Conservation (phyloP, 2,329 filamentous ascomycete species). For the Clarireedia monteithiana region DNA sequence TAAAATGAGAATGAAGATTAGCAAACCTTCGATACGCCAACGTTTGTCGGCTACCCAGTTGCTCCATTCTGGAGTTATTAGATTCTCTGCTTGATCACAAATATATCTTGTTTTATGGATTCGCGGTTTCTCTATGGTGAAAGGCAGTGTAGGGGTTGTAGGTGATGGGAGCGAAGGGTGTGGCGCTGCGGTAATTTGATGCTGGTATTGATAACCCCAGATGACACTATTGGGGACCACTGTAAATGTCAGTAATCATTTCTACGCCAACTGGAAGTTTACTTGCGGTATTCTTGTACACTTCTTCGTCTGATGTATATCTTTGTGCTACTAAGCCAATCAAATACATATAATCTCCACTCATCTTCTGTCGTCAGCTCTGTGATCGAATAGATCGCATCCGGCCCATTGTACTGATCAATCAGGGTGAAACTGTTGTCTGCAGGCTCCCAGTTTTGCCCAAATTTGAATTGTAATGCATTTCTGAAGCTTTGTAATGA, state of each 20-base stretch:
- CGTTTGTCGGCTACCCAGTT: constrained; percentile 16
- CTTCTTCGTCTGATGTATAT: not conserved
- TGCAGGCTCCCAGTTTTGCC: not conserved
- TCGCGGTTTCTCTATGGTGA: not conserved
- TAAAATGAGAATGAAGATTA: too few relatives aligned
- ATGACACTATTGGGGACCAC: not conserved
- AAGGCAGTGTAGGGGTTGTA: not conserved
- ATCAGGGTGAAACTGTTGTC: not conserved
- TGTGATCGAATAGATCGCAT: not conserved
- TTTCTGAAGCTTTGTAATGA: not conserved
- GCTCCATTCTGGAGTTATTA: constrained; percentile 11
- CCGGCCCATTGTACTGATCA: not conserved
- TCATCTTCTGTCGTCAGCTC: constrained; percentile 4
- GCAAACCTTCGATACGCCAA: constrained; percentile 12
- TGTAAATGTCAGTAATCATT: not conserved
- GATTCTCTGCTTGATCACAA: constrained; percentile 9
- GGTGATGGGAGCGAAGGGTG: not conserved
- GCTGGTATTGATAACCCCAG: constrained; percentile 6
- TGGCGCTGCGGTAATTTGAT: not conserved
- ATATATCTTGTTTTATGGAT: constrained; percentile 17
- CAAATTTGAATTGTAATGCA: not conserved
- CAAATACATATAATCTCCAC: constrained; percentile 14
- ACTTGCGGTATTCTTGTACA: not conserved
- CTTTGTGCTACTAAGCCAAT: constrained; percentile 10
- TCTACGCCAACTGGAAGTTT: not conserved